Base-by-base conservation (phyloP, 1,284 basidiomycete species). In the Trichosporon coremiiforme region DNA sequence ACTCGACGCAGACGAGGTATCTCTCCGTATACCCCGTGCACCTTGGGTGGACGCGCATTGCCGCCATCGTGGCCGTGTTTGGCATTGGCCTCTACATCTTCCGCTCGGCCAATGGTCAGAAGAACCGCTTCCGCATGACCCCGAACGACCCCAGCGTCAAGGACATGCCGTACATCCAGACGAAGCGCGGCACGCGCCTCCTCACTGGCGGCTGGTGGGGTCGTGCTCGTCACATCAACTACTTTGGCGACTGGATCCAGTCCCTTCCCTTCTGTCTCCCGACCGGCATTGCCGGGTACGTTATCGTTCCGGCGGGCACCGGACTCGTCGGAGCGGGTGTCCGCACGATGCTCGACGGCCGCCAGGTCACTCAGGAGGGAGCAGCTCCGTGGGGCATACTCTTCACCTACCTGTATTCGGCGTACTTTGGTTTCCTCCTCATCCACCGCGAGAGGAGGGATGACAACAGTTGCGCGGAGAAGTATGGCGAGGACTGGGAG, bases 231-330 rank as follows among this genome's bases (percentile, higher is more conserved):
- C 67, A 64, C 47, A 68, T 68, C 67, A 68, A 68, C 67, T 68
- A 68, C 45, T 64, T 68, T n/a, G 67, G 67, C 13, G 67, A 68
- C 62, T 68, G 67, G 67, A 50, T 68, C n/a, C 67, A 68, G 45
- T 64, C 67, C 2, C 47, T 68, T 9, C 67, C 67, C 2, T 68
- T 68, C 36, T 68, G 67, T 20, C 62, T 68, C 8, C 67, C 67
- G 9, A 68, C 67, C 1, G 67, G 50, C 5, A 0, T 68, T 4
- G 67, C 67, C 2, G 67, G 67, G 0, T 68, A 68, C 38, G 29
- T 35, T 0, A 68, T 68, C 29, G 20, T 60, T 0, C 64, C 63
- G 4, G 67, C 64, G 1, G 67, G 67, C 15, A 60, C 15, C 29
- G 50, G 22, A 2, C 17, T 57, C 15, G 29, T 29, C 13, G 64